phyloP scores from a whole-genome alignment of 2,329 filamentous ascomycete species.

The Leptosphaerulina australis region DNA sequence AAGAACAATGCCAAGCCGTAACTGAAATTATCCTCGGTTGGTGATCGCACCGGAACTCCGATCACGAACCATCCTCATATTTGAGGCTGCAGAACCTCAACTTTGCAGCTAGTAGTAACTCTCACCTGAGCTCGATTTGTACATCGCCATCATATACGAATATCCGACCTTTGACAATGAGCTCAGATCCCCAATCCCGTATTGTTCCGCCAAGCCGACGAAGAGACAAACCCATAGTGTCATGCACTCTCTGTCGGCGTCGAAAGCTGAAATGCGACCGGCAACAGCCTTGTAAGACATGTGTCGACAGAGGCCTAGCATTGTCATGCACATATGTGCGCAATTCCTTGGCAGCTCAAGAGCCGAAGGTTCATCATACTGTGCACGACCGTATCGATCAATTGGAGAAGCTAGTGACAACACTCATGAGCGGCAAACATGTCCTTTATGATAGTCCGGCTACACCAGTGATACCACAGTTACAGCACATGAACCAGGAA shows the following conservation, averaged over 20 bases:
- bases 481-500: conserved; percentile 18
- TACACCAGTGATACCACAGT: conserved; percentile 1
- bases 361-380: conserved; percentile 35
- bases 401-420: conserved; percentile 45
- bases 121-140: neutral
- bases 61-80: neutral
- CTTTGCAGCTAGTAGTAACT: neutral
- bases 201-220: conserved; percentile 35
- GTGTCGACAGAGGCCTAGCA: conserved; percentile 45
- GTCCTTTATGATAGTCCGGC: conserved; percentile 8
- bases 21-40: conserved; percentile 2
- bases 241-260: conserved; percentile 27
- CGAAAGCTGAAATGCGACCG: conserved; percentile 46
- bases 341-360: conserved; percentile 24
- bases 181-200: conserved; percentile 21
- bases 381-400: conserved; percentile 48
- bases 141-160: neutral
- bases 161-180: conserved; percentile 19
- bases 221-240: conserved; percentile 38
- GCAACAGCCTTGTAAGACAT: conserved; percentile 46
- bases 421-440: conserved; percentile 40
- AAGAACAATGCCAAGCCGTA: neutral
- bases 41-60: conserved; percentile 2
- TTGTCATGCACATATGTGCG: conserved; percentile 43
- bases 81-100: conserved; percentile 2